Conservation (phyloP, 2,329 filamentous ascomycete genomes). For the Fusarium sp. region DNA sequence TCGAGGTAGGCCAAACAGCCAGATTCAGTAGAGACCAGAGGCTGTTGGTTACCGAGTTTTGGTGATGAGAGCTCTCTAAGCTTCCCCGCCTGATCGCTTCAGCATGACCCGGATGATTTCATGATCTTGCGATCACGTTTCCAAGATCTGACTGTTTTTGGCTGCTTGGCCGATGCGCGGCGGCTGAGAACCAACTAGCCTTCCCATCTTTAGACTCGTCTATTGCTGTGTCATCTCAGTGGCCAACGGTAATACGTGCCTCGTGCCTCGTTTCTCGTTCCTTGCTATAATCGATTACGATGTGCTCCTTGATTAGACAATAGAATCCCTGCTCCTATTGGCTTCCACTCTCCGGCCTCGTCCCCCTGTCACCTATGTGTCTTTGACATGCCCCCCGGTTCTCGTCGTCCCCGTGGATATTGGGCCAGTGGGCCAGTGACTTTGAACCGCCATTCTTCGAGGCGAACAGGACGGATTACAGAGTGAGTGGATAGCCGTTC, state of each 20-base stretch:
- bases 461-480: slow-evolving; percentile 39
- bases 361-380: slow-evolving; percentile 20
- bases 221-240: slow-evolving; percentile 18
- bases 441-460: slow-evolving; percentile 37
- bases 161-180: slow-evolving; percentile 16
- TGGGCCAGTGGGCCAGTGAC: slow-evolving; percentile 32
- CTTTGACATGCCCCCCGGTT: slow-evolving; percentile 32
- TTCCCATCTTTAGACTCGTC: slow-evolving; percentile 7
- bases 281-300: slow-evolving; percentile 14
- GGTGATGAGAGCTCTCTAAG: slow-evolving; percentile 30
- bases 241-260: slow-evolving; percentile 23
- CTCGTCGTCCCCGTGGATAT: slow-evolving; percentile 30
- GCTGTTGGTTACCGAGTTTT: slow-evolving; percentile 7
- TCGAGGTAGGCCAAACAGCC: neutral
- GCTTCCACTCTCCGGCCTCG: slow-evolving; percentile 24
- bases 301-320: slow-evolving; percentile 26
- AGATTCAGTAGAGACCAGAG: slow-evolving; percentile 3
- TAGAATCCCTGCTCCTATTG: slow-evolving; percentile 21
- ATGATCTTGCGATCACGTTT: slow-evolving; percentile 34
- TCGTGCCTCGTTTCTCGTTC: slow-evolving; percentile 30
- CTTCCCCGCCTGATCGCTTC: slow-evolving; percentile 34
- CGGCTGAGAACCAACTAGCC: slow-evolving; percentile 9
- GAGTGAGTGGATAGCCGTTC: slow-evolving; percentile 40
- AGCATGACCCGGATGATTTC: slow-evolving; percentile 32
- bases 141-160: slow-evolving; percentile 31